Evolutionary conservation across 2,329 filamentous ascomycete genomes (phyloP), one percentile per base, ranked within the genome.

Genomic region (Phyllosticta paracitricarpa): DNA sequence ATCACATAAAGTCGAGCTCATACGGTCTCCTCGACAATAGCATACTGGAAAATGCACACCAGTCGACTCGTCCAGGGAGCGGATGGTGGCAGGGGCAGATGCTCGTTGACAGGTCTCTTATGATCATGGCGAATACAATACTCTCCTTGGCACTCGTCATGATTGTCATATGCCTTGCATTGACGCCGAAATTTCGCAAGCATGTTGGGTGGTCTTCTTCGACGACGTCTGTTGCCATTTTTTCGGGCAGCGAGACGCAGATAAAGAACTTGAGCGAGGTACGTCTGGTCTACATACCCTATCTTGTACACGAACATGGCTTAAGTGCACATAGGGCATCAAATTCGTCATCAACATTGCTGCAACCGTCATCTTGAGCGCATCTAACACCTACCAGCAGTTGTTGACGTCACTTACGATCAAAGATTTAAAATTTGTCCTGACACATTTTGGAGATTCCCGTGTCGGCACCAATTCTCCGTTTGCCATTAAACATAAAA

Each of bases 301-400:
- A 2, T 19, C 9, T 19, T 2, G 1, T 7, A 7, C 2, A 26
- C 51, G 17, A 6, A 14, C 5, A 53, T 12, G 12, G 10, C 9
- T 8, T 19, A 51, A 19, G 14, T 10, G 3, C 7, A 53, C 4
- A 10, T 25, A 55, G 58, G 56, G 51, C n/a, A 40, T 58, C 30
- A 61, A 61, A 19, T 61, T 72, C 3, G 51, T 71, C 4, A 69
- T 71, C 59, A 72, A 72, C 61, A 60, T 69, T 3, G 69, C 65
- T 6, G 68, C 68, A 2, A 72, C 70, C 10, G 70, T 71, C 66
- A 62, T 71, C 5, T 62, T 72, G 4, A 69, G 70, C 9, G 70
- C 70, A 66, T 69, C 67, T 52, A 72, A 72, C 24, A 72, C 69
- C 3, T 72, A 72, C 57, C 69, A 71, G 55, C 70, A 72, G 58